Evolutionary conservation across 176 grass and related monocot species (phyloP).

Genomic region (maize (Zea mays)): DNA sequence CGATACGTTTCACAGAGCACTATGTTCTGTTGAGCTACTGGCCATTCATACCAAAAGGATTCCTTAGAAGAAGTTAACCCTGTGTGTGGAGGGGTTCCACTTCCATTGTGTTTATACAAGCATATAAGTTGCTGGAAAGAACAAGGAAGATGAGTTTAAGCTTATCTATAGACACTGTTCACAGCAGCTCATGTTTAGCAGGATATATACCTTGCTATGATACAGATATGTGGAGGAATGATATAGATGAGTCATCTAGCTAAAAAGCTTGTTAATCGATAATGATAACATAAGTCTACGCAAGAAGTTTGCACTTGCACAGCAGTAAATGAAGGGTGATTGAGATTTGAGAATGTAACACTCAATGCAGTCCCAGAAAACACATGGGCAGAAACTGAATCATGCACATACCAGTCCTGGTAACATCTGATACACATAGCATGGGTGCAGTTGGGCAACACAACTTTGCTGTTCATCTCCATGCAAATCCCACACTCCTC

Average conservation of each 20-base stretch:
- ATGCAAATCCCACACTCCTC: slow-evolving; percentile 90
- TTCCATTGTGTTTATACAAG: background rate
- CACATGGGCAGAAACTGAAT: slow-evolving; percentile 21
- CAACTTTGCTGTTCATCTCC: slow-evolving; percentile 81
- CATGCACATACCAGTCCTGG: slow-evolving; percentile 52
- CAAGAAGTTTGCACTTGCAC: slow-evolving; percentile 35
- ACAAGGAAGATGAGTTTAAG: slow-evolving; percentile 4
- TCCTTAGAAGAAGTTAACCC: background rate
- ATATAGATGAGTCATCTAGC: background rate
- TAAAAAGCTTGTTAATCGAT: slow-evolving; percentile 20
- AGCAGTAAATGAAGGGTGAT: background rate
- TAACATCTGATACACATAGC: slow-evolving; percentile 74
- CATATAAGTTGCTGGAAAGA: slow-evolving; percentile 2
- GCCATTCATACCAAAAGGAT: slow-evolving; percentile 14
- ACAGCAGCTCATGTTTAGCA: slow-evolving; percentile 1
- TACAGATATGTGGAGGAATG: slow-evolving; percentile 9
- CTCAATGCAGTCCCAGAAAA: slow-evolving; percentile 24
- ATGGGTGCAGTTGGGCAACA: slow-evolving; percentile 79
- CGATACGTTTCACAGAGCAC: background rate
- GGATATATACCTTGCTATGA: background rate
- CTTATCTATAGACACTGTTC: slow-evolving; percentile 11
- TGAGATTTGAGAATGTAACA: background rate
- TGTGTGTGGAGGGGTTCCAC: background rate
- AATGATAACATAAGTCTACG: background rate
- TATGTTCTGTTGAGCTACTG: slow-evolving; percentile 21